A percentile compares a stretch with the other conserved stretches of the same genome.
Evolutionary conservation across 345 rosid species (phyloP).

Genomic region (Moringa oleifera): DNA sequence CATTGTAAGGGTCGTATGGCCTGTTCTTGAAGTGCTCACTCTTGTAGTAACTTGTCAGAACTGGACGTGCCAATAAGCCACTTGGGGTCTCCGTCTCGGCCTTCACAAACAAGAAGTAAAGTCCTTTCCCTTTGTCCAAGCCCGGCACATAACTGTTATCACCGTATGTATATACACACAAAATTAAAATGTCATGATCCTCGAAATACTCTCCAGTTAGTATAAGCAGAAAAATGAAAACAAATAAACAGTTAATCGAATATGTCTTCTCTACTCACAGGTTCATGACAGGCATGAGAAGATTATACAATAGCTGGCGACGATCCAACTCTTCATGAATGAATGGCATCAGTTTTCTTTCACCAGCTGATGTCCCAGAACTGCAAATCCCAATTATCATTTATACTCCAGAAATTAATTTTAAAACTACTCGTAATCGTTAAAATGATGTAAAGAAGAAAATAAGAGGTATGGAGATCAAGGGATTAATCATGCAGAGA

Average conservation of each 20-base stretch:
- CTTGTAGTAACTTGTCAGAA: conserved; percentile 88
- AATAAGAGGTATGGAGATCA: too few species aligned
- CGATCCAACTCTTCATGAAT: conserved; percentile 79
- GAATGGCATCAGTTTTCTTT: conserved; percentile 90
- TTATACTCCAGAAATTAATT: neutral
- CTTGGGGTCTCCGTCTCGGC: conserved; percentile 77
- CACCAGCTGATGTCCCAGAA: conserved; percentile 97
- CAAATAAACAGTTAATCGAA: too few species aligned
- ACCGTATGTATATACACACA: too few species aligned
- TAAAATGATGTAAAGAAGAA: too few species aligned
- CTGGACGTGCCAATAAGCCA: conserved; percentile 86
- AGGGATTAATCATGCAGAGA: too few species aligned
- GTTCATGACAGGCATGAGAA: conserved; percentile 93
- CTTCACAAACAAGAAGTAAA: conserved; percentile 76
- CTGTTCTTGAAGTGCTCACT: conserved; percentile 73
- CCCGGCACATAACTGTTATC: conserved; percentile 76
- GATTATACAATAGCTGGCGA: conserved; percentile 65
- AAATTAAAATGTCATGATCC: too few species aligned
- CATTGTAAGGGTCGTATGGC: conserved; percentile 75
- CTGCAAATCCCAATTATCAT: conserved; percentile 20
- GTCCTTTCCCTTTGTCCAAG: conserved; percentile 83
- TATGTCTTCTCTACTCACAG: conserved; percentile 40
- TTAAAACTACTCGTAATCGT: too few species aligned
- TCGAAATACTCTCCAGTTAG: too few species aligned
- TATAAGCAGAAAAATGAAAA: too few species aligned